Base-by-base conservation (phyloP, 148 eudicot genomes). In the Nepenthes mirabilis region DNA sequence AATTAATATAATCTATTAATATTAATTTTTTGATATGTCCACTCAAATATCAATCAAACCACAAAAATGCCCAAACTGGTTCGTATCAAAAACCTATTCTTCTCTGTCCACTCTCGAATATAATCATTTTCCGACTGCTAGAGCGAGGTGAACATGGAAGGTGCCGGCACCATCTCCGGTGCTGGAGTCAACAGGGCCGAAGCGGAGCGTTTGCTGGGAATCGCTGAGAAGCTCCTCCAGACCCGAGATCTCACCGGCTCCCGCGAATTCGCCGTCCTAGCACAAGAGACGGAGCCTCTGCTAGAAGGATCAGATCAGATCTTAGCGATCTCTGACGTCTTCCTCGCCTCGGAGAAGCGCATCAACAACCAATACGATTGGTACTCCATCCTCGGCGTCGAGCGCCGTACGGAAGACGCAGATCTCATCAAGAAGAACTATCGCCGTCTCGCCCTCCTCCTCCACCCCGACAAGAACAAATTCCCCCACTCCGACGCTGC, bases 391-490 rank as follows among this genome's bases (percentile, higher is more conserved):
- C 87, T 91, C 55, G 88, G 83, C 49, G 11, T 83, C 40, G 79
- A 85, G 1, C 76, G 60, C 23, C 77, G 72, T 1, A 50, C 73
- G 55, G 70, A 66, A 34, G 85, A 85, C 33, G 48, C 63, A 32
- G 97, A 90, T 48, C 66, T 73, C 14, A 57, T 90, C 34, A 74
- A 78, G 63, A 74, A 66, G 36, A 88, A 82, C 63, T 90, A 90
- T 65, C 80, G 97, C 36, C 79, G 87, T 0, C 78, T 90, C 13
- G 88, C 90, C 0, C 81, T 90, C 14, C 79, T 90, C 47, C 82
- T 90, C 54, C 90, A 90, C 73, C 97, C 97, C 1, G 95, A 87
- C 57, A 84, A 82, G 65, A 90, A 90, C 73, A 70, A 72, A 37
- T 80, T 59, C 59, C 75, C 88, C 1, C 75, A 70, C 14, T 60